Percentiles rank a stretch among this genome's conserved stretches.
Evolutionary conservation across 805 yeast species (phyloP).

Genomic region (Yarrowia bubula): DNA sequence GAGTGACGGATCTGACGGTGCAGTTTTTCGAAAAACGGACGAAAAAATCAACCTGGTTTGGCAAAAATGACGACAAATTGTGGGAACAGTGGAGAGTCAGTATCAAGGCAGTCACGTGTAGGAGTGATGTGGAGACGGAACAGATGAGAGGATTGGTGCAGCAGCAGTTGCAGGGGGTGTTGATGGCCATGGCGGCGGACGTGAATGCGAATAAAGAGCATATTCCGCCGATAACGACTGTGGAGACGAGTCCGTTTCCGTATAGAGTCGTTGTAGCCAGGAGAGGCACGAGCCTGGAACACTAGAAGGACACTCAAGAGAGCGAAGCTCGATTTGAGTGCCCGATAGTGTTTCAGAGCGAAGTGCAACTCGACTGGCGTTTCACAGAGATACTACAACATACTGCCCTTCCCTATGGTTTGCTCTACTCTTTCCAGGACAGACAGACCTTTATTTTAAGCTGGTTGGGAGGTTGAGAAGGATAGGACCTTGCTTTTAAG

Average conservation of each 20-base stretch:
- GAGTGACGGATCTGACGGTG: conserved; percentile 30
- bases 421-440: no score
- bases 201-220: conserved; percentile 60
- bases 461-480: no score
- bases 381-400: no score
- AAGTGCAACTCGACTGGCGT: no score
- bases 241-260: conserved; percentile 66
- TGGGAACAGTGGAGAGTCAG: conserved; percentile 75
- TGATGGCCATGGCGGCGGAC: conserved; percentile 50
- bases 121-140: conserved; percentile 13
- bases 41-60: conserved; percentile 28
- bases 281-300: neutral
- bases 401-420: no score
- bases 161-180: conserved; percentile 43
- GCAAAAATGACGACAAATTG: conserved; percentile 43
- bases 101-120: conserved; percentile 34
- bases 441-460: no score
- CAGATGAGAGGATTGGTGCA: conserved; percentile 35
- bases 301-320: no score
- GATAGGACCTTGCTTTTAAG: no score
- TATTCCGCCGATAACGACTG: conserved; percentile 70
- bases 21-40: conserved; percentile 37
- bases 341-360: no score
- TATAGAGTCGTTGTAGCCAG: conserved; percentile 43
- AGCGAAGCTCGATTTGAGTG: no score